Conservation (phyloP, 2,329 filamentous ascomycete species). For the Apiospora arundinis region DNA sequence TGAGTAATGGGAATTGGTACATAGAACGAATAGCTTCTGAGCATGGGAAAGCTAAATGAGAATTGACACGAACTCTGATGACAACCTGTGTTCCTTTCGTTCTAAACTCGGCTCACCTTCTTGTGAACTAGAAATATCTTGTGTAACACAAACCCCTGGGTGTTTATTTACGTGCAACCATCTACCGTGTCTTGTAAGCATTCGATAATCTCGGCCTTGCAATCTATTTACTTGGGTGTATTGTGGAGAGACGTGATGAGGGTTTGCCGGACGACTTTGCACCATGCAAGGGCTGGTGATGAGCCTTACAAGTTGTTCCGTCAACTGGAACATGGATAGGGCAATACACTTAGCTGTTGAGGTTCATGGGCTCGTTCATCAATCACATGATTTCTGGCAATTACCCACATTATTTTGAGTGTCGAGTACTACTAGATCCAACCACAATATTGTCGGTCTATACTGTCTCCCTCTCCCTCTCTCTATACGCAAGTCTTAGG, state of each 20-base stretch:
- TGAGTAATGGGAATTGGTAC: conserved; percentile 20
- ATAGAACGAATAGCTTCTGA: conserved; percentile 20
- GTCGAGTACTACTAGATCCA: not conserved
- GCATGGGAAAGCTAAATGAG: conserved; percentile 16
- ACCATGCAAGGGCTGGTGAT: too few relatives aligned
- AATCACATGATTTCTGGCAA: not conserved
- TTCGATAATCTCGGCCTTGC: too few relatives aligned
- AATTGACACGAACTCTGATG: conserved; percentile 21
- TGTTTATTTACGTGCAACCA: not conserved
- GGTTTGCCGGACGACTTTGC: too few relatives aligned
- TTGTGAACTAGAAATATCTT: not conserved
- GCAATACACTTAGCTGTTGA: too few relatives aligned
- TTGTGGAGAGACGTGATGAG: too few relatives aligned
- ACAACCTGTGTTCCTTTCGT: not conserved
- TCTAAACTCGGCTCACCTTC: not conserved
- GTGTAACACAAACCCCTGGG: not conserved
- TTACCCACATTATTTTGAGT: not conserved
- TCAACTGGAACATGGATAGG: too few relatives aligned
- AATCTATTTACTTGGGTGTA: too few relatives aligned
- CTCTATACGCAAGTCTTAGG: not conserved
- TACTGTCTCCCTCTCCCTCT: not conserved
- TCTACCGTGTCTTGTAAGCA: too few relatives aligned
- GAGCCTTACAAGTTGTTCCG: too few relatives aligned
- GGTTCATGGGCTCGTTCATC: not conserved
- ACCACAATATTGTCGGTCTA: not conserved